Base-by-base conservation (phyloP, 306 rosid species). In the Oemleria cerasiformis region DNA sequence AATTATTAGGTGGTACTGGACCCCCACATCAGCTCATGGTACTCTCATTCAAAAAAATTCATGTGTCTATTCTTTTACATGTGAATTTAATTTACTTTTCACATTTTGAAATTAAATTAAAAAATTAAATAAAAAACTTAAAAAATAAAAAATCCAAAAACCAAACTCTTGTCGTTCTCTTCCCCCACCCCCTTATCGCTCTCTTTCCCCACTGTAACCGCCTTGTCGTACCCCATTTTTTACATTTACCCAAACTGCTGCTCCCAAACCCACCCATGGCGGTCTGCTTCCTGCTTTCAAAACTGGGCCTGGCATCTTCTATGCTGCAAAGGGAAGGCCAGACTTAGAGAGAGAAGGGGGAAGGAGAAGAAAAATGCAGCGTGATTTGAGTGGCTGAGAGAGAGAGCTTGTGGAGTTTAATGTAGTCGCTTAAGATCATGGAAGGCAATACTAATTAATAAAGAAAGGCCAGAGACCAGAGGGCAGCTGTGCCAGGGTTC, bases 241-340 rank as follows among this genome's bases (percentile, higher is more conserved):
- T n/a, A n/a, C n/a, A n/a, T n/a, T n/a, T n/a, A 86, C 78, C 98
- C 98, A 92, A 58, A 86, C 90, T 10, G 96, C 98, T 8, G 96
- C 96, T 7, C 81, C 95, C 77, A 92, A 89, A 49, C 96, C 98
- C 41, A 92, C 96, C 98, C 96, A 92, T 53, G 96, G 98, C 1
- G 98, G 96, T 23, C 98, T 76, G 73, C 88, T 92, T 25, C 98
- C 98, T 11, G 79, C 90, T 85, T 92, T 92, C 41, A 86, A 74
- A 73, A 75, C 84, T 41, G 45, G 65, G 12, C 61, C 81, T 0
- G 85, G 54, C 96, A 89, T 87, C 48, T 51, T 49, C 34, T 57
- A 50, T 40, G 53, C 12, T 39, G 7, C n/a, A 34, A 21, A n/a
- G 23, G 71, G 38, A 48, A 25, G 17, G 17, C 20, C 7, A 19